These are phyloP conservation scores for Phlebiopsis gigantea DNA, from an alignment of 768 basidiomycete genomes.

Conservation along the genomic window DNA sequence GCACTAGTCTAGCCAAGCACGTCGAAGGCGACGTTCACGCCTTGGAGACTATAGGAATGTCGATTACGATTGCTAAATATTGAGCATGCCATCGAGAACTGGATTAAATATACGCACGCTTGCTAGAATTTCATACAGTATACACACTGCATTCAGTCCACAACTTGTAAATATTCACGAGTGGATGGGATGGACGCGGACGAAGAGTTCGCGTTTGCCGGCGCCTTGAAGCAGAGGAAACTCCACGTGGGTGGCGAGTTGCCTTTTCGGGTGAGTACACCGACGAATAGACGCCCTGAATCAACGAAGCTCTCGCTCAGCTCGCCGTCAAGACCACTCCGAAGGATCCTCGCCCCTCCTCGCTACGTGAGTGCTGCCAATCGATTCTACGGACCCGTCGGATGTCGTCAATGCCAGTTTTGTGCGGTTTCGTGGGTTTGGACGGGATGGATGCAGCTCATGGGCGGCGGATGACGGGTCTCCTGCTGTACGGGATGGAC, in stretches of 20 bases:
- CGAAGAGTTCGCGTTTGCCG: background rate
- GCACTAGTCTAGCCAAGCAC: too few species aligned
- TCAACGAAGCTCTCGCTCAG: conserved; percentile 18
- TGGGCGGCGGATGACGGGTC: conserved; percentile 25
- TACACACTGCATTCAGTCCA: background rate
- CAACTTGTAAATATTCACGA: background rate
- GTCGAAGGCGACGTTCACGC: too few species aligned
- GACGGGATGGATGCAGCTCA: conserved; percentile 30
- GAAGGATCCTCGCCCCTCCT: conserved; percentile 25
- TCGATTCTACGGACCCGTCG: conserved; percentile 3
- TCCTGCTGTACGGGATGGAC: conserved; percentile 12
- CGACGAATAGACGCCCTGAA: conserved; percentile 11
- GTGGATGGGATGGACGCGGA: background rate
- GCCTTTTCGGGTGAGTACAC: conserved; percentile 7
- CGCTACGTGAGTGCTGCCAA: conserved; percentile 23
- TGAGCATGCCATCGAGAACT: too few species aligned
- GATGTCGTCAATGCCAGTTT: conserved; percentile 1
- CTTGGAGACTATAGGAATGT: too few species aligned
- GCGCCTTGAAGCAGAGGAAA: background rate
- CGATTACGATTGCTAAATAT: too few species aligned
- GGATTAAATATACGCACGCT: too few species aligned
- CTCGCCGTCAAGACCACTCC: conserved; percentile 33
- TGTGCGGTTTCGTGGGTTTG: conserved; percentile 9
- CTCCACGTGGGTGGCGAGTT: conserved; percentile 2
- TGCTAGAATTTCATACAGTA: too few species aligned